A percentile compares a stretch with the other conserved stretches of the same genome.
Evolutionary conservation across 768 basidiomycete species (phyloP).

Genomic region (Auricularia auricula-judae): DNA sequence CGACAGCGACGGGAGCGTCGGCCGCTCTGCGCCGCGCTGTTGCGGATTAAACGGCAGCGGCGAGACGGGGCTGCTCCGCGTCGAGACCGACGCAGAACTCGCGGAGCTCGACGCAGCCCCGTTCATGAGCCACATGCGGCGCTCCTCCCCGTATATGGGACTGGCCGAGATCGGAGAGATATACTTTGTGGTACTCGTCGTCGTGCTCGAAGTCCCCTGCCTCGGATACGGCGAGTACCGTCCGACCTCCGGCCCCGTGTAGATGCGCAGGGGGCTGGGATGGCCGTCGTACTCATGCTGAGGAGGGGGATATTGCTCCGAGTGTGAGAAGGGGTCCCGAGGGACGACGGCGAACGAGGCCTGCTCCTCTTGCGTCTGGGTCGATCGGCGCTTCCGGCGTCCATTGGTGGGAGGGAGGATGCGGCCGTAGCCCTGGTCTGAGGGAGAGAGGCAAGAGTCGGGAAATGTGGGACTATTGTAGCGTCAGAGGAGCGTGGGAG

Average conservation of each 20-base stretch:
- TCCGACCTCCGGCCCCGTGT: background rate
- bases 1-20: background rate
- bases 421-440: conserved; percentile 80
- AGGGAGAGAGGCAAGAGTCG: conserved; percentile 70
- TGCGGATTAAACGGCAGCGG: background rate
- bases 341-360: background rate
- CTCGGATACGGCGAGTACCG: background rate
- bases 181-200: background rate
- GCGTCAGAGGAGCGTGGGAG: conserved; percentile 12
- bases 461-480: conserved; percentile 66
- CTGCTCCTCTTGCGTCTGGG: background rate
- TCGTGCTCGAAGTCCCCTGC: background rate
- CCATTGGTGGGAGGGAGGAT: conserved; percentile 39
- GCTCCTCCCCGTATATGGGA: background rate
- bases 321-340: background rate
- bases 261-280: background rate
- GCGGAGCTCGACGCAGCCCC: background rate
- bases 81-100: background rate
- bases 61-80: background rate
- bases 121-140: background rate
- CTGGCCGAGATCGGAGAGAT: background rate
- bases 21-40: background rate
- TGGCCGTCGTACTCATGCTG: background rate
- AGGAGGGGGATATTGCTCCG: background rate
- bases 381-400: conserved; percentile 7